These are phyloP conservation scores for Lanmaoa pseudosensibilis DNA, from an alignment of 768 basidiomycete genomes.

Conservation along the genomic window DNA sequence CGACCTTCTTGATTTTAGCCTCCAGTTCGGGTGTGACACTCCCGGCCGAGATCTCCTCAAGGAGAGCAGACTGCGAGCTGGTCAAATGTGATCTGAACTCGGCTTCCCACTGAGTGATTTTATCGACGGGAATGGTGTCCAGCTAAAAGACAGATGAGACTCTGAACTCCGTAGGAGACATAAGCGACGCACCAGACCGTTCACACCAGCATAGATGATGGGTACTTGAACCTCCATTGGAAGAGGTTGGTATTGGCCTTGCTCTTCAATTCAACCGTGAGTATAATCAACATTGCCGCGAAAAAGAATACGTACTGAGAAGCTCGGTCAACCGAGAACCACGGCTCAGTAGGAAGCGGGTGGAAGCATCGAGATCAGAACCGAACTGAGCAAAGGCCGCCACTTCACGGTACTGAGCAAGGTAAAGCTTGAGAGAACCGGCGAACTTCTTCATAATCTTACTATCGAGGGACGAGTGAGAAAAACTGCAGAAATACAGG, in stretches of 20 bases:
- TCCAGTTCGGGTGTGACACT: slow-evolving; percentile 88
- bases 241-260: slow-evolving; percentile 97
- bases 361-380: slow-evolving; percentile 99
- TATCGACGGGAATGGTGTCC: slow-evolving; percentile 91
- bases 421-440: slow-evolving; percentile 99
- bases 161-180: neutral
- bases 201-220: slow-evolving; percentile 99
- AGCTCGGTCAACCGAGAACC: slow-evolving; percentile 98
- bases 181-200: slow-evolving; percentile 77
- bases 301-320: slow-evolving; percentile 55
- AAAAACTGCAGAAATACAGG: neutral
- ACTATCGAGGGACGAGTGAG: slow-evolving; percentile 37
- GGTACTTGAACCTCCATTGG: slow-evolving; percentile 96
- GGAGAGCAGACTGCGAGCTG: slow-evolving; percentile 68
- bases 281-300: slow-evolving; percentile 2
- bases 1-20: slow-evolving; percentile 91
- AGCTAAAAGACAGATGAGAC: slow-evolving; percentile 48
- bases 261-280: slow-evolving; percentile 54
- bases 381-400: slow-evolving; percentile 99
- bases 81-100: slow-evolving; percentile 89
- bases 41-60: slow-evolving; percentile 83
- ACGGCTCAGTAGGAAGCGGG: slow-evolving; percentile 96
- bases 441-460: slow-evolving; percentile 99
- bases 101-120: slow-evolving; percentile 91
- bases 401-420: slow-evolving; percentile 99